phyloP scores from a whole-genome alignment of 805 yeast species.

The Candida maesae region DNA sequence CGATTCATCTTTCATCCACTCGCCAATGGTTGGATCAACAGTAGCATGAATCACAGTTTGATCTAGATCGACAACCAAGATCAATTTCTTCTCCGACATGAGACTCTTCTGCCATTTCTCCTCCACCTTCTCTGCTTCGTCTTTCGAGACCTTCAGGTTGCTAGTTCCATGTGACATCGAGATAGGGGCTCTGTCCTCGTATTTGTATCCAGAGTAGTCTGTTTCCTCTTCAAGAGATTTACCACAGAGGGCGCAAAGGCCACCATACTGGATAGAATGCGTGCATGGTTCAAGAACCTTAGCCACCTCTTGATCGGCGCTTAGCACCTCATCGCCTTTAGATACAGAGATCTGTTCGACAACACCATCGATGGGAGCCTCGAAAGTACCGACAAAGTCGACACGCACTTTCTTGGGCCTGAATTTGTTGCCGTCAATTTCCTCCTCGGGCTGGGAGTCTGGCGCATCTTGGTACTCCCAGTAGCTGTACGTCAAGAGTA shows the following conservation, averaged over 20 bases:
- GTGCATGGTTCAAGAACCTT: conserved; percentile 77
- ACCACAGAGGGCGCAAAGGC: conserved; percentile 92
- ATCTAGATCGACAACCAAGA: conserved; percentile 92
- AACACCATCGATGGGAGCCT: conserved; percentile 77
- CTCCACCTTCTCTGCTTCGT: conserved; percentile 86
- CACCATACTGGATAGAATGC: conserved; percentile 92
- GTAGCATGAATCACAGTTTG: conserved; percentile 98
- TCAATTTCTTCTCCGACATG: conserved; percentile 60
- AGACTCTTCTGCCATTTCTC: conserved; percentile 58
- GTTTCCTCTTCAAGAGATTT: conserved; percentile 64
- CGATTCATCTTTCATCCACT: conserved; percentile 84
- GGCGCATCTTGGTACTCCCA: conserved; percentile 37
- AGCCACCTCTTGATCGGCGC: conserved; percentile 45
- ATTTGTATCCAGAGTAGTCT: conserved; percentile 61
- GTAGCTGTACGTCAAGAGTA: conserved; percentile 40
- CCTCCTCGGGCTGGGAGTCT: conserved; percentile 26
- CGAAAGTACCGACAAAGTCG: conserved; percentile 72
- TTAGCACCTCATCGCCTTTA: conserved; percentile 55
- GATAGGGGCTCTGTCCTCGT: conserved; percentile 72
- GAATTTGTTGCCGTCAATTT: conserved; percentile 7
- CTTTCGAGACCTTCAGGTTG: conserved; percentile 75
- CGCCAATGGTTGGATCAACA: conserved; percentile 95
- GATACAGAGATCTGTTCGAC: conserved; percentile 47
- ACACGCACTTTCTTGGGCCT: conserved; percentile 39
- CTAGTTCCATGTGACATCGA: conserved; percentile 87